Conservation (phyloP, 495 filamentous ascomycete species). For the Penicillium manginii region DNA sequence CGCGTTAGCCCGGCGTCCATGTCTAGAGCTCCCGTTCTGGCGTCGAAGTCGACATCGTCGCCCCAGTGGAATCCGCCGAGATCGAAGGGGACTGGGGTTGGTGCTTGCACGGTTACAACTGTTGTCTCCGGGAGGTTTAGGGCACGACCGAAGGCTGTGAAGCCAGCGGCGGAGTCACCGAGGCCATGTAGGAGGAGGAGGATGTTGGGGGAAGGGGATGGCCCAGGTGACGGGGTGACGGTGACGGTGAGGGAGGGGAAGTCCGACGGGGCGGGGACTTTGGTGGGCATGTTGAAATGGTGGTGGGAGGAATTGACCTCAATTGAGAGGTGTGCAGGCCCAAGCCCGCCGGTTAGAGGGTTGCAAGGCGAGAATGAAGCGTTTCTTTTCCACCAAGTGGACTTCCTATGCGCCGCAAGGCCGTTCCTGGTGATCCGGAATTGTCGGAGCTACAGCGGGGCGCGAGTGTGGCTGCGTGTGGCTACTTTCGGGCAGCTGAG, state of each 20-base stretch:
- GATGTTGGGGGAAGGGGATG: conserved; percentile 61
- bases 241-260: conserved; percentile 56
- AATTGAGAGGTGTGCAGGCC: conserved; percentile 6
- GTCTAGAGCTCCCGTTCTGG: conserved; percentile 66
- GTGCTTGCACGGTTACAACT: conserved; percentile 74
- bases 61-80: conserved; percentile 90
- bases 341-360: neutral
- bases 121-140: conserved; percentile 81
- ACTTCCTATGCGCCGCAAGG: neutral
- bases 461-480: neutral
- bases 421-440: neutral
- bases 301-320: conserved; percentile 1
- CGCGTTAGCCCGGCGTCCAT: conserved; percentile 76
- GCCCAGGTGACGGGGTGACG: conserved; percentile 41
- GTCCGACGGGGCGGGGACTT: conserved; percentile 46
- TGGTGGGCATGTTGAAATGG: conserved; percentile 38
- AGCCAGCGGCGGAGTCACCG: conserved; percentile 73
- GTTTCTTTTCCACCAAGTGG: no score
- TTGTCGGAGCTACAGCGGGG: conserved; percentile 3
- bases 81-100: conserved; percentile 71
- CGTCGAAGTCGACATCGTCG: conserved; percentile 77
- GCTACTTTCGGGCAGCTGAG: neutral
- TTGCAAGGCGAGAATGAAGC: no score
- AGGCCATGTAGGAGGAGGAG: conserved; percentile 91
- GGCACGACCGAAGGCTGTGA: conserved; percentile 71